A percentile compares a stretch with the other conserved stretches of the same genome.
Evolutionary conservation across 257 asterid species (phyloP).

Genomic region (Gentiana straminea): DNA sequence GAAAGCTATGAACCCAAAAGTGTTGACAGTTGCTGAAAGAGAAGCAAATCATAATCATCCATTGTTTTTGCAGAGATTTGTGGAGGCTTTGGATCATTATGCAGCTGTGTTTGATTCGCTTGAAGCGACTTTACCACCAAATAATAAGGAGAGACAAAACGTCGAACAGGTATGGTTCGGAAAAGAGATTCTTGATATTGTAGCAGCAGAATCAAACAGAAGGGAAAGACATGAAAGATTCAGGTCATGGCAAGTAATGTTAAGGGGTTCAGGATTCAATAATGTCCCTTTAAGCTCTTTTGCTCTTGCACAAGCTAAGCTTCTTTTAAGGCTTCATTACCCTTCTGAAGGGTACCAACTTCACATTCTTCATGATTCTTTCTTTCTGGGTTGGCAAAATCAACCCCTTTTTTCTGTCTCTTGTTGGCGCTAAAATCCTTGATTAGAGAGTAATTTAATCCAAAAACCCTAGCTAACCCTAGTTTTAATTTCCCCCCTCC

Average conservation of each 20-base stretch:
- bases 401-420: constrained; percentile 90
- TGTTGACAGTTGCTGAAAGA: constrained; percentile 64
- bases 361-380: constrained; percentile 39
- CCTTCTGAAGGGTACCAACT: constrained; percentile 96
- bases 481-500: not conserved
- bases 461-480: constrained; percentile 51
- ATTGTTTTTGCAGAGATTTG: constrained; percentile 49
- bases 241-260: constrained; percentile 65
- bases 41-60: constrained; percentile 89
- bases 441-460: not conserved
- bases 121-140: constrained; percentile 88
- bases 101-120: constrained; percentile 81
- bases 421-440: constrained; percentile 52
- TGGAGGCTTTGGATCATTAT: constrained; percentile 80
- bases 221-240: constrained; percentile 72
- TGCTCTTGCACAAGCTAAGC: constrained; percentile 84
- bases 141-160: constrained; percentile 55
- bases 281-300: constrained; percentile 60
- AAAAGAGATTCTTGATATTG: constrained; percentile 59
- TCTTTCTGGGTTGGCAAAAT: constrained; percentile 96
- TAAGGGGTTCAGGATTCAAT: constrained; percentile 55
- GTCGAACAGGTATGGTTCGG: constrained; percentile 92
- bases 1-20: constrained; percentile 48
- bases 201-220: constrained; percentile 56
- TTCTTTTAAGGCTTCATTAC: constrained; percentile 74